Base-by-base conservation (phyloP, 177 flowering plant genomes). In the Vitis hybrid region DNA sequence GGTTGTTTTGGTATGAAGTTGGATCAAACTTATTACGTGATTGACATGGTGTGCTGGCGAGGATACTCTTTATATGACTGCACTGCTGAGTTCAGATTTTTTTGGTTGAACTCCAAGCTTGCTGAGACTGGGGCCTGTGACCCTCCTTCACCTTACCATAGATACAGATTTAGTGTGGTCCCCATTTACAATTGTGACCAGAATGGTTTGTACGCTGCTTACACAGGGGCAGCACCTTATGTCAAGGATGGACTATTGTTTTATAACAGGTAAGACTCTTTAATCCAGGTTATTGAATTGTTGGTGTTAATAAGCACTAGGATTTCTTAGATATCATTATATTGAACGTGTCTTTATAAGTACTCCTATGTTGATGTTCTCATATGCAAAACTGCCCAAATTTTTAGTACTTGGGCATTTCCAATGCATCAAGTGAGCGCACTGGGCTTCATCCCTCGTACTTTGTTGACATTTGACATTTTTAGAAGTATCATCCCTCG, bases 51-150 rank as follows among this genome's bases (percentile, higher is more conserved):
- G 49, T 93, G 97, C 79, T 95, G 99, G 99, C 83, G 89, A 23
- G 97, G 97, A 5, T 88, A 91, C 77, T 84, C 98, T 56, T 78
- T 90, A 3, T 86, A 89, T 79, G 98, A 95, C 56, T 95, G 99
- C 86, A 81, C 87, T 39, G 89, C 97, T 2, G 99, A 93, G 83
- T 95, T 93, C 84, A 84, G 98, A 75, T 88, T 92, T 69, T 95
- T 93, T 80, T 95, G 98, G 99, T 74, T 90, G 82, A 91, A 86
- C 78, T 91, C 94, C 56, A 95, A 93, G 88, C 93, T 95, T 71
- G 82, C 79, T 11, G 98, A 93, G 81, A 80, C 85, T 30, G 95
- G 93, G 11, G 97, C 97, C 63, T 90, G 89, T 79, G 82, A 84
- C 32, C 83, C 88, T 60, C 97, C 99, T 11, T 93, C 98, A 7